Evolutionary conservation across 257 asterid genomes (phyloP), one percentile per base, ranked within the genome.

Genomic region (Verbascum thapsus): DNA sequence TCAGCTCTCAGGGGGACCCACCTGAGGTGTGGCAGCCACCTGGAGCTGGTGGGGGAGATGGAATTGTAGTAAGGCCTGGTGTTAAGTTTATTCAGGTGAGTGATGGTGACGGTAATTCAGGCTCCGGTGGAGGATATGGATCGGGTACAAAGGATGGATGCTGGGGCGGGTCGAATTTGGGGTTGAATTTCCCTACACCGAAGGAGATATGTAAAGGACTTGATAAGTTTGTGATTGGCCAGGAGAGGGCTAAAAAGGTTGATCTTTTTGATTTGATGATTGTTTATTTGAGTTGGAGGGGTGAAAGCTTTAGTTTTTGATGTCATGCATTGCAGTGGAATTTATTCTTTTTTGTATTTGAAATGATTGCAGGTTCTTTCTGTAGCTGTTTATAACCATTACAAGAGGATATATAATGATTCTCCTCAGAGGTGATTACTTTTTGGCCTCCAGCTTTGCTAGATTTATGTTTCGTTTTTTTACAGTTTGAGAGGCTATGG

Each of bases 1-100:
- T 67, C 4, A 75, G 81, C 75, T 83, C 94, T 39, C 78, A 78
- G 53, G 99, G 99, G 23, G 99, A 89, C 51, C 99, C 99, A 8
- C 99, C 99, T 10, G 99, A 92, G 88, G 83, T 89, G 26, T 92
- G 99, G 99, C 97, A 92, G 63, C 99, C 92, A 52, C 95, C 96
- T 8, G 88, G 83, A 26, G 81, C 71, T 30, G 84, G 80, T 30
- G 84, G 80, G 1, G 87, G 83, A 19, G 95, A 87, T 9, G 92
- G 96, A 19, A 74, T 85, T 73, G 80, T 82, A 75, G 88, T 83
- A 50, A 80, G 94, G 63, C 92, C 92, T 3, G 96, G 95, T 65
- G 80, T 75, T 15, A 87, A 83, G 58, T 81, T 83, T 48, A 77
- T 74, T 44, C 95, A 83, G 73, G 81, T 73, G 8, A 67, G 73